Conservation (phyloP, 768 basidiomycete species). For the Nidularia sp. region DNA sequence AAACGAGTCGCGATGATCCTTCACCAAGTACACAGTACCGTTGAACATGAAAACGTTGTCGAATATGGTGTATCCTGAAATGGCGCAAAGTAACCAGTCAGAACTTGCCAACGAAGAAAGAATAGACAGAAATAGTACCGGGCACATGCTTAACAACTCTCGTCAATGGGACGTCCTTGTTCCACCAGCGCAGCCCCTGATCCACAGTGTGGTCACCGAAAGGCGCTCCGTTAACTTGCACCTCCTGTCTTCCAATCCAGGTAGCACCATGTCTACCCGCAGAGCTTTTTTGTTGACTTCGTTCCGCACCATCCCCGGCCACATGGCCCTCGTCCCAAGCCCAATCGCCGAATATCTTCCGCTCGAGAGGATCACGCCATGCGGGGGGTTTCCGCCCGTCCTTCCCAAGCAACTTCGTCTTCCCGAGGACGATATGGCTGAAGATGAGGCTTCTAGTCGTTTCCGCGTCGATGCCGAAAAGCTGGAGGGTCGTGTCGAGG, state of each 20-base stretch:
- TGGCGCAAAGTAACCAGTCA: neutral
- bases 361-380: slow-evolving; percentile 57
- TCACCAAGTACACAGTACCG: slow-evolving; percentile 70
- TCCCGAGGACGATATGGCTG: slow-evolving; percentile 33
- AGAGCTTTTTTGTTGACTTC: slow-evolving; percentile 32
- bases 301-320: slow-evolving; percentile 50
- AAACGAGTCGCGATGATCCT: slow-evolving; percentile 51
- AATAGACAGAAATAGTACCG: slow-evolving; percentile 34
- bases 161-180: slow-evolving; percentile 48
- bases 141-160: slow-evolving; percentile 59
- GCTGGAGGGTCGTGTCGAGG: slow-evolving; percentile 58
- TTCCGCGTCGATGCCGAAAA: slow-evolving; percentile 41
- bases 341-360: slow-evolving; percentile 68
- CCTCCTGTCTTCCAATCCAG: slow-evolving; percentile 33
- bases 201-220: slow-evolving; percentile 38
- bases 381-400: slow-evolving; percentile 48
- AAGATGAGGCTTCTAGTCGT: slow-evolving; percentile 32
- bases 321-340: slow-evolving; percentile 58
- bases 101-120: neutral
- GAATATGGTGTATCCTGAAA: slow-evolving; percentile 75
- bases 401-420: slow-evolving; percentile 26
- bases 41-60: slow-evolving; percentile 78
- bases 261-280: slow-evolving; percentile 38
- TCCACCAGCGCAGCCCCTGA: slow-evolving; percentile 56
- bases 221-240: slow-evolving; percentile 17